Evolutionary conservation across 306 rosid species (phyloP).

Genomic region (Gynostemma pentaphyllum): DNA sequence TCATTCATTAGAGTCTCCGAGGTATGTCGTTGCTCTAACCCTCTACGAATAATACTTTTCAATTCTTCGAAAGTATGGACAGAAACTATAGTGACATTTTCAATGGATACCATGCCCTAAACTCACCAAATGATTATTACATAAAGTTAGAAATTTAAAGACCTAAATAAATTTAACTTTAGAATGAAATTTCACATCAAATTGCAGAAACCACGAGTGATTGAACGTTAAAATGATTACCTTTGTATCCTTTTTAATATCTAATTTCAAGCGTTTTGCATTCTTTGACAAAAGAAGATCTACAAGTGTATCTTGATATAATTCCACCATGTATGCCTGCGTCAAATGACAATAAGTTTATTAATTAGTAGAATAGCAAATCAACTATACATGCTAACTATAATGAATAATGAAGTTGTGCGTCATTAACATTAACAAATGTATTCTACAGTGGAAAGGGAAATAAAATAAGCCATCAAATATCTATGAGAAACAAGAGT

Average conservation of each 20-base stretch:
- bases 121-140: constrained; percentile 16
- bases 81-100: constrained; percentile 56
- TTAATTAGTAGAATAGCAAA: background rate
- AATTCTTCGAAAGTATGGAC: constrained; percentile 66
- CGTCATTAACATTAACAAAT: background rate
- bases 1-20: constrained; percentile 89
- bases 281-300: constrained; percentile 74
- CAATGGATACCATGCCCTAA: constrained; percentile 89
- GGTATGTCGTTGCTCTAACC: constrained; percentile 66
- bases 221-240: constrained; percentile 19
- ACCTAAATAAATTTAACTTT: background rate
- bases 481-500: background rate
- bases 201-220: background rate
- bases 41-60: constrained; percentile 57
- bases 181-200: background rate
- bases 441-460: background rate
- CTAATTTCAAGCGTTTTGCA: constrained; percentile 61
- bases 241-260: constrained; percentile 89
- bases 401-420: background rate
- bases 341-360: constrained; percentile 6
- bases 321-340: constrained; percentile 89
- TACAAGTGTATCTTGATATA: constrained; percentile 89
- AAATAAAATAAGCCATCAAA: background rate
- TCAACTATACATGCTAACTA: background rate
- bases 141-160: background rate